Conservation (phyloP, 2,329 filamentous ascomycete genomes). For the Ilyonectria mors-panacis region DNA sequence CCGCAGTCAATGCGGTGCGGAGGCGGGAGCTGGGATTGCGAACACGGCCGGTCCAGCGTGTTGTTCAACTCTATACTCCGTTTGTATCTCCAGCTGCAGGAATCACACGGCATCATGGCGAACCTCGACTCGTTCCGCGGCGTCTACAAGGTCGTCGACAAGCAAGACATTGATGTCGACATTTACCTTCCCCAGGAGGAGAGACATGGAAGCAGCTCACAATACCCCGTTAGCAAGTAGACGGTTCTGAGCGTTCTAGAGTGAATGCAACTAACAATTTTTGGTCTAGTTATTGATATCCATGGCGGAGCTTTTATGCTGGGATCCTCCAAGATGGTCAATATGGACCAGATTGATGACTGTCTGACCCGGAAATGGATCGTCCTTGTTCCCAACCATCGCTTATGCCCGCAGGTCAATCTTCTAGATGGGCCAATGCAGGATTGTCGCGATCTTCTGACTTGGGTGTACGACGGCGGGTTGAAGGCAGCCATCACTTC, state of each 20-base stretch:
- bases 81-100: background rate
- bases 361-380: slow-evolving; percentile 21
- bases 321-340: slow-evolving; percentile 26
- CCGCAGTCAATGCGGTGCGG: background rate
- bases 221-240: slow-evolving; percentile 23
- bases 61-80: background rate
- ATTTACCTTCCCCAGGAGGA: slow-evolving; percentile 44
- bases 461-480: slow-evolving; percentile 52
- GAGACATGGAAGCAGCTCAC: background rate
- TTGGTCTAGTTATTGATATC: slow-evolving; percentile 18
- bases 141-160: slow-evolving; percentile 49
- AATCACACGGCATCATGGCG: slow-evolving; percentile 28
- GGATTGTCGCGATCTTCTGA: slow-evolving; percentile 54
- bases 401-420: slow-evolving; percentile 54
- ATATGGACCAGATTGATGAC: slow-evolving; percentile 26
- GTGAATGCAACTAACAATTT: background rate
- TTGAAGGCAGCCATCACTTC: slow-evolving; percentile 43
- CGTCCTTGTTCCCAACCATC: slow-evolving; percentile 26
- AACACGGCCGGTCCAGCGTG: background rate
- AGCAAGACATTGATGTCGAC: slow-evolving; percentile 49
- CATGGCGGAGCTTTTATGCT: slow-evolving; percentile 29
- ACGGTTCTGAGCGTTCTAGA: background rate
- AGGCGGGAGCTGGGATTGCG: background rate
- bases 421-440: slow-evolving; percentile 51
- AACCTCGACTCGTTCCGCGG: slow-evolving; percentile 33